Evolutionary conservation across 352 stramenopile species (phyloP).

Genomic region (Globisporangium nagaii): DNA sequence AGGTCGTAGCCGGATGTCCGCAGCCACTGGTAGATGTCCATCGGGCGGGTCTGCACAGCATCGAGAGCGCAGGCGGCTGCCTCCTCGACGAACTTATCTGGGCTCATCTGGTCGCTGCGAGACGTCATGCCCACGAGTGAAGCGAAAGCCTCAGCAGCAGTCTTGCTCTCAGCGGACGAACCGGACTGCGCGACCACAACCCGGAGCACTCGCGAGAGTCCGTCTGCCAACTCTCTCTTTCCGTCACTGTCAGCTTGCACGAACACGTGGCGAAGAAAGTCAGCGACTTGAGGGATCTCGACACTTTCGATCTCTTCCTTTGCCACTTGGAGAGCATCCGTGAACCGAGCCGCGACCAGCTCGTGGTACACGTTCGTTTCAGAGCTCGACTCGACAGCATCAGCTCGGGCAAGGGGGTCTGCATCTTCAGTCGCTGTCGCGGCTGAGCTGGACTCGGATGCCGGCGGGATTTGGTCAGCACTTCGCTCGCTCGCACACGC

Average conservation of each 20-base stretch:
- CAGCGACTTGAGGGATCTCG: slow-evolving; percentile 19
- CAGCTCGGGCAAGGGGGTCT: neutral
- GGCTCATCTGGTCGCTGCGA: neutral
- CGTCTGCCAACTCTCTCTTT: neutral
- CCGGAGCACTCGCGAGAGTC: slow-evolving; percentile 12
- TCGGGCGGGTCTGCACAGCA: slow-evolving; percentile 15
- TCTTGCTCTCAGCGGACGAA: slow-evolving; percentile 27
- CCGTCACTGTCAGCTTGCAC: slow-evolving; percentile 11
- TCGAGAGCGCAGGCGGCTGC: slow-evolving; percentile 5
- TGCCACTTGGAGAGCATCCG: slow-evolving; percentile 27
- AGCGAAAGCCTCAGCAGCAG: slow-evolving; percentile 23
- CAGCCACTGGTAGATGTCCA: slow-evolving; percentile 41
- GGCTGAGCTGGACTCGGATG: slow-evolving; percentile 1
- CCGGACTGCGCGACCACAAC: slow-evolving; percentile 17
- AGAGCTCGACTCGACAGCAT: neutral
- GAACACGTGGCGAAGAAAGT: slow-evolving; percentile 26
- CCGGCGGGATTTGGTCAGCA: slow-evolving; percentile 25
- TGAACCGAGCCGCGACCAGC: slow-evolving; percentile 26
- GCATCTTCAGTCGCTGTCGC: neutral
- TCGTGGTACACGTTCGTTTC: slow-evolving; percentile 14
- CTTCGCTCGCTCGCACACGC: slow-evolving; percentile 53
- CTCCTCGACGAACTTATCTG: slow-evolving; percentile 2
- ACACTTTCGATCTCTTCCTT: slow-evolving; percentile 13
- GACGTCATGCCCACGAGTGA: slow-evolving; percentile 16
- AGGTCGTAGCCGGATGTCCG: slow-evolving; percentile 52